These are phyloP conservation scores for Phytophthora quininea DNA, from an alignment of 352 stramenopile species.

Conservation along the genomic window DNA sequence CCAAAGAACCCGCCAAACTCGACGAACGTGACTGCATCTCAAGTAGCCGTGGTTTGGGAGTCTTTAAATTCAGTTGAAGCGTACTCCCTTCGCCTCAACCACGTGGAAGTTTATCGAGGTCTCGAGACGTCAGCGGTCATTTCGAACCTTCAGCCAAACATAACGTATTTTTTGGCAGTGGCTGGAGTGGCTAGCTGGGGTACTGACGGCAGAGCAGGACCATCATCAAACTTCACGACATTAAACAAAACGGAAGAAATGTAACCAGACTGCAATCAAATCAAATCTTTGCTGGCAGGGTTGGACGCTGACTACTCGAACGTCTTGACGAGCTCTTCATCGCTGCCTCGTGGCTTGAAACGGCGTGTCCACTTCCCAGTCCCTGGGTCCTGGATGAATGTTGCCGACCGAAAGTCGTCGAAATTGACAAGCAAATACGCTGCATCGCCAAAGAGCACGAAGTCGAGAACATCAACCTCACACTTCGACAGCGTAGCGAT, in stretches of 20 bases:
- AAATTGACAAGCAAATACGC: conserved; percentile 13
- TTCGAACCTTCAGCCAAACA: conserved; percentile 54
- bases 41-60: conserved; percentile 58
- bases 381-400: conserved; percentile 42
- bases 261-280: neutral
- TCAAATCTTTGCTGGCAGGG: too few species aligned
- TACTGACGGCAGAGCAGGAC: conserved; percentile 57
- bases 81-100: conserved; percentile 80
- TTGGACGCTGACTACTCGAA: neutral
- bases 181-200: conserved; percentile 69
- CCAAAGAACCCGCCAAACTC: conserved; percentile 32
- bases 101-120: conserved; percentile 76
- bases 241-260: conserved; percentile 13
- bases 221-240: conserved; percentile 77
- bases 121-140: conserved; percentile 46
- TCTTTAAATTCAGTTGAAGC: conserved; percentile 52
- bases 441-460: conserved; percentile 21
- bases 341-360: conserved; percentile 17
- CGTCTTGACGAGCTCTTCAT: conserved; percentile 6
- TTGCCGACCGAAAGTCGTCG: conserved; percentile 49
- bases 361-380: conserved; percentile 33
- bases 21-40: conserved; percentile 48
- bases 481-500: conserved; percentile 25
- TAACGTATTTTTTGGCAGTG: conserved; percentile 80
- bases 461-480: conserved; percentile 31